A percentile compares a stretch with the other conserved stretches of the same genome.
Evolutionary conservation across 306 rosid species (phyloP).

Genomic region (Trifolium pratense): DNA sequence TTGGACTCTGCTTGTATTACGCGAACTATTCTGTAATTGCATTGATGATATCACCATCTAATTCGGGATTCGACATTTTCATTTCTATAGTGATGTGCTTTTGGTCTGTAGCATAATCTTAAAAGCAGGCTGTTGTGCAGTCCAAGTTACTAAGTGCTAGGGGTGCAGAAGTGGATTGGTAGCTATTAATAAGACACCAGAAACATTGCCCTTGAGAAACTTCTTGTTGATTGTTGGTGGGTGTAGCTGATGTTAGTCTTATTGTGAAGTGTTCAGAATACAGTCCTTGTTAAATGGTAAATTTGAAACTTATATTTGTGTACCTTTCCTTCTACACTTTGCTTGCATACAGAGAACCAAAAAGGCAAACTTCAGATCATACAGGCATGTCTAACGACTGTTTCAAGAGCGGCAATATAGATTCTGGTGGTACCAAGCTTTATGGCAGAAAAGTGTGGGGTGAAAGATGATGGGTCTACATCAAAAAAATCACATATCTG

Average conservation of each 20-base stretch:
- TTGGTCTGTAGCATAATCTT: conserved; percentile 40
- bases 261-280: conserved; percentile 41
- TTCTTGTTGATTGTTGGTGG: no score
- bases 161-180: conserved; percentile 42
- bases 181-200: conserved; percentile 41
- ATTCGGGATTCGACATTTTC: conserved; percentile 22
- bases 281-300: conserved; percentile 42
- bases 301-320: conserved; percentile 9
- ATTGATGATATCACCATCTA: conserved; percentile 37
- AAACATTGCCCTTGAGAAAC: no score
- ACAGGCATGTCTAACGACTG: conserved; percentile 52
- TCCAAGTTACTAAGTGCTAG: conserved; percentile 39
- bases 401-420: conserved; percentile 53
- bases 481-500: conserved; percentile 56
- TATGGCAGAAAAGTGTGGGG: conserved; percentile 63
- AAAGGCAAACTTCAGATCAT: conserved; percentile 48
- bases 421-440: conserved; percentile 54
- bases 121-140: conserved; percentile 44
- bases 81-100: conserved; percentile 32
- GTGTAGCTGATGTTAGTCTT: conserved; percentile 42
- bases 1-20: conserved; percentile 22
- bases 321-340: background rate
- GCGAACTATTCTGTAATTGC: conserved; percentile 39
- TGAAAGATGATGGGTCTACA: conserved; percentile 56
- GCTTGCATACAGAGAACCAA: conserved; percentile 47